Evolutionary conservation across 768 basidiomycete species (phyloP).

Genomic region (Cystofilobasidium capitatum): DNA sequence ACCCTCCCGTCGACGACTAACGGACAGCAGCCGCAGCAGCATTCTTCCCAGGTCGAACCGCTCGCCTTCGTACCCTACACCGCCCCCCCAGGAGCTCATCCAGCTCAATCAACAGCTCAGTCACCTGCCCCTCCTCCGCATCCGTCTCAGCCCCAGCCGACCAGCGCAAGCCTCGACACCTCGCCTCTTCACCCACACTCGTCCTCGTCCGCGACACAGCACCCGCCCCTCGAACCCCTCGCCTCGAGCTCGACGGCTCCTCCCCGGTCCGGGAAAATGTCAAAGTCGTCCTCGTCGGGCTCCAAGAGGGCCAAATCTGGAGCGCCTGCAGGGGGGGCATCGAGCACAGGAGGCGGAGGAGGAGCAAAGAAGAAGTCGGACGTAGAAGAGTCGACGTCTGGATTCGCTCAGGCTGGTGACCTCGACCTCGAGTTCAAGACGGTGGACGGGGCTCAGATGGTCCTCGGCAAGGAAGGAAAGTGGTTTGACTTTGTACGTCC

Average conservation of each 20-base stretch:
- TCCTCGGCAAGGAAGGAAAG: conserved; percentile 19
- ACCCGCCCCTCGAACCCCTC: background rate
- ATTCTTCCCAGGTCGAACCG: background rate
- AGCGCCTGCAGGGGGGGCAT: background rate
- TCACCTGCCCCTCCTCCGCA: background rate
- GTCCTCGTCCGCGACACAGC: background rate
- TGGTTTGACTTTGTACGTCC: conserved; percentile 15
- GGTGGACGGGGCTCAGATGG: background rate
- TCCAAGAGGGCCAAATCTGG: too few relatives aligned
- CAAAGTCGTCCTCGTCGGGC: too few relatives aligned
- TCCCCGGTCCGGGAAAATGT: background rate
- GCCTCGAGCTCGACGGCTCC: background rate
- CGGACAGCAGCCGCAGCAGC: background rate
- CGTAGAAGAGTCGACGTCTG: background rate
- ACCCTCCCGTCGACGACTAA: background rate
- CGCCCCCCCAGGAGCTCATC: background rate
- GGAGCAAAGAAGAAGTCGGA: too few relatives aligned
- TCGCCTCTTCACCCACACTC: conserved; percentile 1
- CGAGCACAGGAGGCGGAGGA: background rate
- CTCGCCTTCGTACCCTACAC: background rate
- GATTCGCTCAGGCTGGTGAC: background rate
- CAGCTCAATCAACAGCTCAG: background rate
- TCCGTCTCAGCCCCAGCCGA: background rate
- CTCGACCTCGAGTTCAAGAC: conserved; percentile 13
- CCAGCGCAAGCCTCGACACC: background rate